Evolutionary conservation across 148 eudicot genomes (phyloP).

Genomic region (Heliosperma pusillum): DNA sequence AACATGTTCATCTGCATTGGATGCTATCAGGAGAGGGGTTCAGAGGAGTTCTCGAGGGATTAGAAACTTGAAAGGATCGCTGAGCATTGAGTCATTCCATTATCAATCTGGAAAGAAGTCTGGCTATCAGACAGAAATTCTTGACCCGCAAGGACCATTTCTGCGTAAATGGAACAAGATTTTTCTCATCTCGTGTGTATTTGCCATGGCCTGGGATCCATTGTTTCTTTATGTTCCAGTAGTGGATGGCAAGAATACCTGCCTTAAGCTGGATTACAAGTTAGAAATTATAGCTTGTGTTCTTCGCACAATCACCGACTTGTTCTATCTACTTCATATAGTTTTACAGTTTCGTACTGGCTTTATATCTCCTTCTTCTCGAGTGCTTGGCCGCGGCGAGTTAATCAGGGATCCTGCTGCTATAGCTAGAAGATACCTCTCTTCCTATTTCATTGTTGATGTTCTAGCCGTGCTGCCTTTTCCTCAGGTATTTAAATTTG

Average conservation of each 20-base stretch:
- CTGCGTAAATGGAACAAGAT: constrained; percentile 68
- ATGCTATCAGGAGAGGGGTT: constrained; percentile 27
- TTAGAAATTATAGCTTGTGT: constrained; percentile 47
- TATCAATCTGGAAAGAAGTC: constrained; percentile 26
- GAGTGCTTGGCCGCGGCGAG: constrained; percentile 74
- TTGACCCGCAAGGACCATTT: constrained; percentile 62
- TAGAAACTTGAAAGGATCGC: constrained; percentile 28
- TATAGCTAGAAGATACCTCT: constrained; percentile 54
- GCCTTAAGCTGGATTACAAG: constrained; percentile 43
- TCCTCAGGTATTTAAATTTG: constrained; percentile 39
- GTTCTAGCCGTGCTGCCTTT: constrained; percentile 65
- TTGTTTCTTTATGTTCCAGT: constrained; percentile 65
- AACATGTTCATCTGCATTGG: constrained; percentile 23
- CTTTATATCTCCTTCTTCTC: constrained; percentile 56
- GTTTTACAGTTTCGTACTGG: constrained; percentile 62
- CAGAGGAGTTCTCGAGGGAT: constrained; percentile 34
- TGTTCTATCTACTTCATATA: constrained; percentile 64
- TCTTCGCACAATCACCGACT: constrained; percentile 54
- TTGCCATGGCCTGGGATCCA: constrained; percentile 67
- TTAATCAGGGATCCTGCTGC: constrained; percentile 46
- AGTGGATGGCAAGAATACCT: constrained; percentile 33
- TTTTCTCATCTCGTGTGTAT: constrained; percentile 49
- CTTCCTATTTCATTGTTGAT: constrained; percentile 49
- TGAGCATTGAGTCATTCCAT: constrained; percentile 25
- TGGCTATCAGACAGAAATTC: constrained; percentile 27